Base-by-base conservation (phyloP, 2,329 filamentous ascomycete genomes). In the Diplodia seriata region DNA sequence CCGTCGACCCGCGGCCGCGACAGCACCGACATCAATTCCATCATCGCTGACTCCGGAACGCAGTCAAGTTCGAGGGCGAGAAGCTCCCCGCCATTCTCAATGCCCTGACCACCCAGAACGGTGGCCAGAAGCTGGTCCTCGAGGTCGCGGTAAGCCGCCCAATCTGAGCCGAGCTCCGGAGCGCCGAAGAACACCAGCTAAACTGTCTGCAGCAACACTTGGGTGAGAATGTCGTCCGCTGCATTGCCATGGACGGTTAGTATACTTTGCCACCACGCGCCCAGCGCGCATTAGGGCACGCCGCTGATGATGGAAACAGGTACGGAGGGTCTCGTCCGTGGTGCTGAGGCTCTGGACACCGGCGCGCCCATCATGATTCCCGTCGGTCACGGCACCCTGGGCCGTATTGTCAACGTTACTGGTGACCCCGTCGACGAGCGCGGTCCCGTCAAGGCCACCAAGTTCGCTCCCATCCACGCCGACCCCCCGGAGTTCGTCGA, bases 391-490 rank as follows among this genome's bases (percentile, higher is more conserved):
- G 92, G 86, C 81, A 97, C 93, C 75, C 92, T 99, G 76, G 95
- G 95, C 80, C 95, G 95, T 87, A 99, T 99, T 89, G 94, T 99
- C 87, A 99, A 99, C 90, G 95, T 99, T 86, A 99, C 95, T 87
- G 95, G 95, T 89, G 94, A 99, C 85, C 95, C 95, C 81, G 98
- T 99, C 85, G 95, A 99, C 82, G 95, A 98, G 89, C 93, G 95
- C 86, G 95, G 95, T 76, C 95, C 95, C 76, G 93, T 99, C 88
- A 97, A 97, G 90, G 86, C 89, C 80, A 87, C 90, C 83, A 95
- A 97, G 89, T 87, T 84, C 81, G 84, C 89, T 50, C 92, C 95
- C 74, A 99, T 99, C 78, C 95, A 99, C 89, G 88, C 93, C 82
- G 94, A 99, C 74, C 89, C 95, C 75, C 95, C 95, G 74, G 85